Evolutionary conservation across 176 grass and related monocot genomes (phyloP).

Genomic region (Carex myosuroides): DNA sequence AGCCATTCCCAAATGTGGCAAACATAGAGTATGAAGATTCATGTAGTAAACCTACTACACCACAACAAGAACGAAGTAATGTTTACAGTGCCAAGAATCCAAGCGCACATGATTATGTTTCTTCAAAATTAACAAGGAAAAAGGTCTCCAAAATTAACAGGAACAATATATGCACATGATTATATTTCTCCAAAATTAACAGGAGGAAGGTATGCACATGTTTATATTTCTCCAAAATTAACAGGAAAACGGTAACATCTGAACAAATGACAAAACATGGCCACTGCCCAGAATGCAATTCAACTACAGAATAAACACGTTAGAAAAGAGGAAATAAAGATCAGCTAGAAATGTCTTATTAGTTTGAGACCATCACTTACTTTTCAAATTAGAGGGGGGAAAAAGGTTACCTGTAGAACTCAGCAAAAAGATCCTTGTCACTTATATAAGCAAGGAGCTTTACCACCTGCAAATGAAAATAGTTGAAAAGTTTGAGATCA

Average conservation of each 20-base stretch:
- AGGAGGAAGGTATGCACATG: neutral
- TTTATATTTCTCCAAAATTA: neutral
- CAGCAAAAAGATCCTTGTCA: constrained; percentile 93
- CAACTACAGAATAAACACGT: neutral
- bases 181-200: neutral
- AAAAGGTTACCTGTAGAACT: constrained; percentile 67
- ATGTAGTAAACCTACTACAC: neutral
- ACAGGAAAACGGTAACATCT: constrained; percentile 8
- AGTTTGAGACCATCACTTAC: neutral
- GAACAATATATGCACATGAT: neutral
- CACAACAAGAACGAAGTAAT: neutral
- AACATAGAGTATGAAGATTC: neutral
- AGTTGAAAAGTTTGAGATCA: neutral
- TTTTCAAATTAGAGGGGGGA: constrained; percentile 6
- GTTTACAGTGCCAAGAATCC: neutral
- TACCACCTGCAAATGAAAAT: constrained; percentile 53
- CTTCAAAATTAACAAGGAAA: neutral
- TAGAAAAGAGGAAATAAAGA: neutral
- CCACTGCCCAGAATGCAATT: neutral
- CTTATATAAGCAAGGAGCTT: constrained; percentile 87
- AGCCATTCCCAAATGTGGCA: neutral
- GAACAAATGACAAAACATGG: neutral
- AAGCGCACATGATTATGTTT: neutral
- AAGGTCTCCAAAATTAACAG: neutral
- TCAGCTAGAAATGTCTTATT: constrained; percentile 5